A percentile compares a stretch with the other conserved stretches of the same genome.
Evolutionary conservation across 441 rosid genomes (phyloP).

Genomic region (Rhodomyrtus psidioides): DNA sequence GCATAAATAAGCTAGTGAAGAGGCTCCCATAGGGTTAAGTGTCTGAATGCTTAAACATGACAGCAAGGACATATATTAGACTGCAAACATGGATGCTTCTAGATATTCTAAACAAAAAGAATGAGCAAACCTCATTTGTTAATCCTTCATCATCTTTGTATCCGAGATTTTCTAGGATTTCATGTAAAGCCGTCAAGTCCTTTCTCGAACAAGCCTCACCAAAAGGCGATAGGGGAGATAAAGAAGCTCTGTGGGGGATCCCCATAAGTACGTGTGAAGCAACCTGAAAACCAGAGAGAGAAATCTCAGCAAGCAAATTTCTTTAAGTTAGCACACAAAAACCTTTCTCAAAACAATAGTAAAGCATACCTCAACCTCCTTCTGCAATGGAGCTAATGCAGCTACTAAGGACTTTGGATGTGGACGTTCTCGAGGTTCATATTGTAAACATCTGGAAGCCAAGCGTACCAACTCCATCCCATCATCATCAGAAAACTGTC

Average conservation of each 20-base stretch:
- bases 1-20: background rate
- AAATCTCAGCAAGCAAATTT: background rate
- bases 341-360: background rate
- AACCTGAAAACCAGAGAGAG: conserved; percentile 34
- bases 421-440: conserved; percentile 89
- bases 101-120: background rate
- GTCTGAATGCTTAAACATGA: background rate
- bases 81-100: background rate
- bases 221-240: conserved; percentile 48
- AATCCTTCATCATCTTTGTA: conserved; percentile 90
- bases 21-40: background rate
- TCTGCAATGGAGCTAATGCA: conserved; percentile 81
- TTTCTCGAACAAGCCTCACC: conserved; percentile 82
- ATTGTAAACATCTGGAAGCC: conserved; percentile 87
- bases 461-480: conserved; percentile 86
- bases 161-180: conserved; percentile 58
- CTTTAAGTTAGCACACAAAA: background rate
- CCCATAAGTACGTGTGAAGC: conserved; percentile 87
- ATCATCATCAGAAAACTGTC: conserved; percentile 70
- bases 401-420: conserved; percentile 66
- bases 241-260: conserved; percentile 48
- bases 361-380: conserved; percentile 58
- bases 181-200: conserved; percentile 77
- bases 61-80: background rate
- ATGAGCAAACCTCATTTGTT: conserved; percentile 57